Conservation (phyloP, 2,329 filamentous ascomycete species). For the Chaetoscypha palmicola region DNA sequence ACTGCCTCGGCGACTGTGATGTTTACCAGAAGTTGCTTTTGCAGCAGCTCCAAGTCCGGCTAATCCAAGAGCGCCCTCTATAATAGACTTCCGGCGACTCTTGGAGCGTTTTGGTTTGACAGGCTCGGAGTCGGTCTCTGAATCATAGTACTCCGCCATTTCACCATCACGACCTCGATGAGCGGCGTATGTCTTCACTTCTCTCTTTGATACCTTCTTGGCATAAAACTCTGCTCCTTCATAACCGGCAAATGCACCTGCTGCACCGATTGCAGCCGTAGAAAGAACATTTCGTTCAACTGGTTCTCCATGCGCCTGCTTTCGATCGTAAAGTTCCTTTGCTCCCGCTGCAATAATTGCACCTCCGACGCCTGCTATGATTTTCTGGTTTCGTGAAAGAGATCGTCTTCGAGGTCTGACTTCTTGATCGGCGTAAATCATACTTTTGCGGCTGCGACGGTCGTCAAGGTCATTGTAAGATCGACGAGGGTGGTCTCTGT, state of each 20-base stretch:
- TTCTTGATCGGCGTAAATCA: slow-evolving; percentile 51
- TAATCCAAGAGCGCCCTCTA: slow-evolving; percentile 55
- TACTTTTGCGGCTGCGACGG: slow-evolving; percentile 42
- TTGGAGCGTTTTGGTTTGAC: slow-evolving; percentile 38
- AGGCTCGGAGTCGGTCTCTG: slow-evolving; percentile 45
- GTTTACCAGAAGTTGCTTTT: slow-evolving; percentile 47
- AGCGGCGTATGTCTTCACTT: slow-evolving; percentile 45
- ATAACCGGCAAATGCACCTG: slow-evolving; percentile 57
- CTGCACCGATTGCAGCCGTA: slow-evolving; percentile 55
- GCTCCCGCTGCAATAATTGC: slow-evolving; percentile 58
- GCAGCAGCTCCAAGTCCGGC: slow-evolving; percentile 55
- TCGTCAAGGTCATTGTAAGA: slow-evolving; percentile 40
- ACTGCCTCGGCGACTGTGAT: slow-evolving; percentile 34
- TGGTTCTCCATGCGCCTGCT: slow-evolving; percentile 42
- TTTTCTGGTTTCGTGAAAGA: slow-evolving; percentile 57
- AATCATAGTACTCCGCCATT: slow-evolving; percentile 46
- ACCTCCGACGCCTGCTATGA: slow-evolving; percentile 58
- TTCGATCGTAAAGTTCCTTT: slow-evolving; percentile 60
- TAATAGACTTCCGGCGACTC: slow-evolving; percentile 58
- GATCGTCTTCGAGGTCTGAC: slow-evolving; percentile 41
- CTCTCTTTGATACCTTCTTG: slow-evolving; percentile 38
- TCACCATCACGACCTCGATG: slow-evolving; percentile 49
- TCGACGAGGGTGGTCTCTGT: slow-evolving; percentile 44
- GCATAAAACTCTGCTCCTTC: slow-evolving; percentile 57
- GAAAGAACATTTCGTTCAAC: slow-evolving; percentile 51